A percentile compares a stretch with the other conserved stretches of the same genome.
Evolutionary conservation across 257 asterid genomes (phyloP).

Genomic region (Petunia secreta): DNA sequence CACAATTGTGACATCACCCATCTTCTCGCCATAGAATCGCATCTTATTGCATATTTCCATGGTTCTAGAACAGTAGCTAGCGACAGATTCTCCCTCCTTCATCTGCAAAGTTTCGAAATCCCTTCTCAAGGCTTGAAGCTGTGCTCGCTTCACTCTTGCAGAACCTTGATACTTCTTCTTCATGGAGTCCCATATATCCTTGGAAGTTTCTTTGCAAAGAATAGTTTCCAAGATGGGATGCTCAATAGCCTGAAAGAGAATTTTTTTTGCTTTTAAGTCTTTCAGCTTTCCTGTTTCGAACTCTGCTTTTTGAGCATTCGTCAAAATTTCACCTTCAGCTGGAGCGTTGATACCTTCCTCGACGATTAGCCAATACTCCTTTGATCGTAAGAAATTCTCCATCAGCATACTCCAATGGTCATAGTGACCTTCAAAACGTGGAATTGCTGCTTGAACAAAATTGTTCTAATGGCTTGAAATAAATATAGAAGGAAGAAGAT

Average conservation of each 20-base stretch:
- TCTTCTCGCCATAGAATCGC: background rate
- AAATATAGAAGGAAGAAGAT: too few species aligned
- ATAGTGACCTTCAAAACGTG: slow-evolving; percentile 27
- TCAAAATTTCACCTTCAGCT: too few species aligned
- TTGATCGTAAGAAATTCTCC: too few species aligned
- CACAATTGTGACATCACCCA: background rate
- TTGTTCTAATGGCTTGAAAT: too few species aligned
- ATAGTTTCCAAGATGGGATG: slow-evolving; percentile 31
- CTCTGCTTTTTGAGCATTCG: too few species aligned
- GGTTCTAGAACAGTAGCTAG: background rate
- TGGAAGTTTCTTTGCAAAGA: slow-evolving; percentile 15
- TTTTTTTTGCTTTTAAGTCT: slow-evolving; percentile 28
- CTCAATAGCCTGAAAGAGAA: slow-evolving; percentile 20
- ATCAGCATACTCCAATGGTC: too few species aligned
- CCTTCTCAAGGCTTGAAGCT: slow-evolving; percentile 14
- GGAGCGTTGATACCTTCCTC: too few species aligned
- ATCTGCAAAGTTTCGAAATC: background rate
- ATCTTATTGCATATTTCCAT: background rate
- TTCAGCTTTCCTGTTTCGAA: too few species aligned
- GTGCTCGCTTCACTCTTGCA: slow-evolving; percentile 3
- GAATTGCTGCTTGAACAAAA: too few species aligned
- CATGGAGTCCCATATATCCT: background rate
- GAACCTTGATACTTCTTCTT: background rate
- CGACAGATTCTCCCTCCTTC: slow-evolving; percentile 3
- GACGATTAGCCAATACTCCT: too few species aligned